Conservation (phyloP, 108 stramenopile species). For the Pseudonitzschia multiseries region DNA sequence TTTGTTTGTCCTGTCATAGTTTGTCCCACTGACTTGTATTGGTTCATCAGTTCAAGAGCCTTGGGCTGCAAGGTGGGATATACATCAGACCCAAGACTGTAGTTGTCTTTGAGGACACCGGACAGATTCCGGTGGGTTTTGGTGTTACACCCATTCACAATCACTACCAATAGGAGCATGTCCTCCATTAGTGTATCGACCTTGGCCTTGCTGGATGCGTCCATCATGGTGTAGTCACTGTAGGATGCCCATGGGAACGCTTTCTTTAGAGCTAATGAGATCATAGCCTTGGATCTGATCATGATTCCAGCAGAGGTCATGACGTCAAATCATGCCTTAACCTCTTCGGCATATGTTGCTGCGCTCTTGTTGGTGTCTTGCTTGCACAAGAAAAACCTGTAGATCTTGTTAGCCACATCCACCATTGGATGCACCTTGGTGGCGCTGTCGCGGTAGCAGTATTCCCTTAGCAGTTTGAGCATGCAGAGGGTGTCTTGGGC, state of each 20-base stretch:
- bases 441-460: too few species aligned
- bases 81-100: neutral
- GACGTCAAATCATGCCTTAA: neutral
- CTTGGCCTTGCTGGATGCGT: neutral
- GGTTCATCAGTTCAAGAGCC: neutral
- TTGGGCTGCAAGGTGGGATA: neutral
- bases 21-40: neutral
- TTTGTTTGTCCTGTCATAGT: too few species aligned
- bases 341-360: neutral
- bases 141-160: neutral
- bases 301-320: neutral
- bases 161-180: neutral
- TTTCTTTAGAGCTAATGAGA: neutral
- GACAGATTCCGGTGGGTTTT: neutral
- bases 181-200: neutral
- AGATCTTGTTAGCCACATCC: too few species aligned
- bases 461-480: too few species aligned
- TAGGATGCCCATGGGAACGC: neutral
- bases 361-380: neutral
- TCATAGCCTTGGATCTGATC: neutral
- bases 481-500: too few species aligned
- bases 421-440: too few species aligned
- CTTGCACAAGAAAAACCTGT: neutral
- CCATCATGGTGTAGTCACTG: neutral
- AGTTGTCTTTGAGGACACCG: neutral